Percentiles rank a stretch among this genome's conserved stretches.
phyloP scores from a whole-genome alignment of 169 alveolate species.

The Fabrea salina region DNA sequence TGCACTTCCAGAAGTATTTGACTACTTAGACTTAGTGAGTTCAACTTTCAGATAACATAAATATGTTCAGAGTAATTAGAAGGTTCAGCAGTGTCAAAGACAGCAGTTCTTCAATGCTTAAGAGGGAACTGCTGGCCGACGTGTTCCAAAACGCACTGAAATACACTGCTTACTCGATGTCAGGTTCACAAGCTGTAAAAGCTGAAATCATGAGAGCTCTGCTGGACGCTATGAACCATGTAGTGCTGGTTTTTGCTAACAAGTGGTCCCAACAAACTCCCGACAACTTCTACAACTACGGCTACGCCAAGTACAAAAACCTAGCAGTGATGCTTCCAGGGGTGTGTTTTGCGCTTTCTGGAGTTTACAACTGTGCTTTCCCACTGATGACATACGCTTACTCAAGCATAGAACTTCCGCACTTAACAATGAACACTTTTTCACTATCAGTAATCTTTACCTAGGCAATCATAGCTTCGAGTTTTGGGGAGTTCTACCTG shows the following conservation, averaged over 20 bases:
- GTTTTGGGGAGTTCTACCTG: constrained; percentile 25
- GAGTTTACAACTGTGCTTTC: background rate
- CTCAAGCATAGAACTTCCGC: background rate
- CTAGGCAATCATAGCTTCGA: background rate
- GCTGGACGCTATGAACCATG: constrained; percentile 16
- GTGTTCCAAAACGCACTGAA: constrained; percentile 24
- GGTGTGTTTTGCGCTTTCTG: constrained; percentile 4
- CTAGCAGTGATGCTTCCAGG: constrained; percentile 30
- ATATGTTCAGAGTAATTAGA: background rate
- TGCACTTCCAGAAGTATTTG: too few relatives aligned
- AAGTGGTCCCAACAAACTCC: background rate
- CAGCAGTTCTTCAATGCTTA: constrained; percentile 2
- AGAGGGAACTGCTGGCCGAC: constrained; percentile 25
- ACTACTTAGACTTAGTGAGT: too few relatives aligned
- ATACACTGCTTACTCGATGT: background rate
- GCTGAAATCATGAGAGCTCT: constrained; percentile 35
- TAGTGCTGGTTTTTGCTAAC: constrained; percentile 22
- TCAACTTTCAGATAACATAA: too few relatives aligned
- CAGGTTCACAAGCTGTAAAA: constrained; percentile 19
- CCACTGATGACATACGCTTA: background rate
- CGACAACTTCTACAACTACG: constrained; percentile 20
- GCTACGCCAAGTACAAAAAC: constrained; percentile 21
- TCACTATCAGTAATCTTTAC: background rate
- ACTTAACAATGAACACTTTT: background rate
- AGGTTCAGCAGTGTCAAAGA: background rate